These are phyloP conservation scores for Knufia fluminis DNA, from an alignment of 2,329 filamentous ascomycete genomes.

Conservation along the genomic window DNA sequence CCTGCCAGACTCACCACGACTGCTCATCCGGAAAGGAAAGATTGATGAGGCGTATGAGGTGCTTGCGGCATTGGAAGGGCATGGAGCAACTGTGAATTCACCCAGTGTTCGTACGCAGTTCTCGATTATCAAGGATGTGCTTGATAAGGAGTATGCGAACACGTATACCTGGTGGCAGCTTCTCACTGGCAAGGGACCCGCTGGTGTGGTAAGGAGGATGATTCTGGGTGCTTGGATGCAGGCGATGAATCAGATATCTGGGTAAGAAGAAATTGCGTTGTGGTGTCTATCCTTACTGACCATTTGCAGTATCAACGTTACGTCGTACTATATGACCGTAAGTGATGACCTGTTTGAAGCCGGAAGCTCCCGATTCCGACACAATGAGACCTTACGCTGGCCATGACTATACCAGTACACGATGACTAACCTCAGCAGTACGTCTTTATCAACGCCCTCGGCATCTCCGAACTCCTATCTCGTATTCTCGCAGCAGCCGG, in stretches of 20 bases:
- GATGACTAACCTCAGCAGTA: too few species aligned
- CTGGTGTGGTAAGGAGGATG: slow-evolving; percentile 39
- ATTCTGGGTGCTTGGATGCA: slow-evolving; percentile 48
- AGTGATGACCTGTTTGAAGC: too few species aligned
- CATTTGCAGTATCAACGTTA: too few species aligned
- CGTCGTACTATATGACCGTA: too few species aligned
- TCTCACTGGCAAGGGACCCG: slow-evolving; percentile 47
- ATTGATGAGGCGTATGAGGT: slow-evolving; percentile 44
- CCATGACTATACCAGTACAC: too few species aligned
- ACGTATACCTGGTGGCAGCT: slow-evolving; percentile 49
- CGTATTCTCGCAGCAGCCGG: slow-evolving; percentile 45
- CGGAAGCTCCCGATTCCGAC: too few species aligned
- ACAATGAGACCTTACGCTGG: slow-evolving; percentile 8
- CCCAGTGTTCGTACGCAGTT: slow-evolving; percentile 41
- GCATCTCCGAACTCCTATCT: slow-evolving; percentile 32
- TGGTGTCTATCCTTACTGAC: too few species aligned
- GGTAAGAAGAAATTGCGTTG: slow-evolving; percentile 28
- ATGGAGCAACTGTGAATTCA: slow-evolving; percentile 38
- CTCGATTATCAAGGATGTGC: slow-evolving; percentile 43
- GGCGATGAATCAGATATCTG: slow-evolving; percentile 44
- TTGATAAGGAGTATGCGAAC: slow-evolving; percentile 42
- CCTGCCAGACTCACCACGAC: slow-evolving; percentile 39
- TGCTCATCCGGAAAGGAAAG: slow-evolving; percentile 46
- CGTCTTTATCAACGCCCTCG: slow-evolving; percentile 36
- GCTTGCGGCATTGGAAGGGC: slow-evolving; percentile 39